phyloP scores from a whole-genome alignment of 768 basidiomycete genomes.

The Kwoniella sp. region DNA sequence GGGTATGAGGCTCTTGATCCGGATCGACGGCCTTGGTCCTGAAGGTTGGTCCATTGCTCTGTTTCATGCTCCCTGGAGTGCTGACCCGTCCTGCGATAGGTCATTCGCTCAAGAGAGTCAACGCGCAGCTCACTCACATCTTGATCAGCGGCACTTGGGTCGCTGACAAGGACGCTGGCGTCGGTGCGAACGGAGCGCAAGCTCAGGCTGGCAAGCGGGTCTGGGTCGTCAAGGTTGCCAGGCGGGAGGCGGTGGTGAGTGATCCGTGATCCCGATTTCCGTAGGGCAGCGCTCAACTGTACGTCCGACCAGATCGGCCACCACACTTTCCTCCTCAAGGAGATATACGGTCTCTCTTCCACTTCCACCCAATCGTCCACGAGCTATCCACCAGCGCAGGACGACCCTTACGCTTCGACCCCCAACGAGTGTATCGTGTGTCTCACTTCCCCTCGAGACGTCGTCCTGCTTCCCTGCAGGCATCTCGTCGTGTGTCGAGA shows the following conservation, averaged over 20 bases:
- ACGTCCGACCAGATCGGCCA: conserved; percentile 69
- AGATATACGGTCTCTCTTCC: conserved; percentile 85
- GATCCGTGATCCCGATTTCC: too few species aligned
- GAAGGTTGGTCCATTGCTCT: conserved; percentile 56
- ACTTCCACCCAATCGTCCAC: conserved; percentile 47
- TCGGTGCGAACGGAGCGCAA: conserved; percentile 15
- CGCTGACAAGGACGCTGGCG: conserved; percentile 27
- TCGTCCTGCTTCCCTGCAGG: conserved; percentile 85
- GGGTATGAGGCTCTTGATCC: conserved; percentile 73
- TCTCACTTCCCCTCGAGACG: conserved; percentile 79
- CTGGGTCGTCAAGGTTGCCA: conserved; percentile 89
- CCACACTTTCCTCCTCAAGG: conserved; percentile 90
- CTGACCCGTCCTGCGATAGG: conserved; percentile 24
- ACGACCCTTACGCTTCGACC: conserved; percentile 60
- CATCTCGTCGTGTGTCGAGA: conserved; percentile 94
- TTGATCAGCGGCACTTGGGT: conserved; percentile 67
- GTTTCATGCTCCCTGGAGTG: not conserved
- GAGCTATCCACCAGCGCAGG: conserved; percentile 49
- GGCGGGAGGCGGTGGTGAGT: conserved; percentile 74
- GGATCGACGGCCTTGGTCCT: conserved; percentile 74
- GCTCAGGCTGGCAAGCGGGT: conserved; percentile 60
- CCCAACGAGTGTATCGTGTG: conserved; percentile 79
- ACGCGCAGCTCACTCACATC: conserved; percentile 85
- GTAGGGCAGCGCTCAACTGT: not conserved
- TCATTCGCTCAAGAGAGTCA: conserved; percentile 58